A percentile compares a stretch with the other conserved stretches of the same genome.
These are phyloP conservation scores for Desmodesmus armatus DNA, from an alignment of 139 green algal genomes.

Conservation along the genomic window DNA sequence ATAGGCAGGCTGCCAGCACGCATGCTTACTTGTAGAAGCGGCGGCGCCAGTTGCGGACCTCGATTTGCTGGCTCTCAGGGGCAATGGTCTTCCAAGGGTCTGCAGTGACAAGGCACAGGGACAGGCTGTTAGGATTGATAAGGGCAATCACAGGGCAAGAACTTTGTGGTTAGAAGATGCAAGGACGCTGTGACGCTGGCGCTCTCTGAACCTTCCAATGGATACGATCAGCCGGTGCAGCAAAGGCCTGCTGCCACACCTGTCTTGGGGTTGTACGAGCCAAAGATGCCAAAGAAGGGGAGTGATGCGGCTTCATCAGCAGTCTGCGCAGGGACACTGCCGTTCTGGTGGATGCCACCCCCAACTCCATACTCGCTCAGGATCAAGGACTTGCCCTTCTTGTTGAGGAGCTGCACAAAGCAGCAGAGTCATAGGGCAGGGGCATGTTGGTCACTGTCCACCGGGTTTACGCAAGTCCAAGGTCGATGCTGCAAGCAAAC, in stretches of 20 bases:
- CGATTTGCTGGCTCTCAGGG: conserved; percentile 14
- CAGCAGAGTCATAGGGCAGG: too few relatives aligned
- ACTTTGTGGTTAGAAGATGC: neutral
- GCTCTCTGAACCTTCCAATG: neutral
- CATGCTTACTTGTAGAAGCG: conserved; percentile 15
- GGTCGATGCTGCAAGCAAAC: too few relatives aligned
- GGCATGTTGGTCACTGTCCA: too few relatives aligned
- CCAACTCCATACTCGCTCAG: conserved; percentile 35
- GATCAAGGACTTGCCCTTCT: conserved; percentile 26
- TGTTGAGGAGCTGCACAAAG: neutral
- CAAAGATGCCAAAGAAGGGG: conserved; percentile 39
- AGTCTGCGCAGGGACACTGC: conserved; percentile 23
- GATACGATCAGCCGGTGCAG: neutral
- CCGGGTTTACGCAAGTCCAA: too few relatives aligned
- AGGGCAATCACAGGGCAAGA: too few relatives aligned
- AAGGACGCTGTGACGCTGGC: neutral
- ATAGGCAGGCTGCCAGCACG: too few relatives aligned
- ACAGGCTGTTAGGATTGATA: neutral
- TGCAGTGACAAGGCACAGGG: neutral
- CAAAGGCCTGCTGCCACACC: neutral
- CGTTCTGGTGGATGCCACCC: conserved; percentile 22
- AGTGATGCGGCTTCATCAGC: neutral
- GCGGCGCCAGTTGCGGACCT: conserved; percentile 16
- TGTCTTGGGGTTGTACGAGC: neutral
- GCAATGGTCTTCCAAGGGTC: conserved; percentile 27